Base-by-base conservation (phyloP, 345 rosid genomes). In the Corchorus olitorius region DNA sequence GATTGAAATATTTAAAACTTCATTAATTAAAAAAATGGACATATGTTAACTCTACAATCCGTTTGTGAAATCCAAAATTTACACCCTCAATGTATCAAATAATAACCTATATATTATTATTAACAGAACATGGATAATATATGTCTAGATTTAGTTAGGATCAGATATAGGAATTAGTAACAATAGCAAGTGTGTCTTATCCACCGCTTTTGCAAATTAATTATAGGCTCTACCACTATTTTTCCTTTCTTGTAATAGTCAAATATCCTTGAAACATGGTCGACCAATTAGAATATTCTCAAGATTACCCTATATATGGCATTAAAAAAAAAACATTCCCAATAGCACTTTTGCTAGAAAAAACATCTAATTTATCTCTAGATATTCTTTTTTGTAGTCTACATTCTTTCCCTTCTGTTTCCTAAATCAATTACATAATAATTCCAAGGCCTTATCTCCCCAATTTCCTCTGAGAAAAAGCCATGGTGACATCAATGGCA, bases 211-310 rank as follows among this genome's bases (percentile, higher is more conserved):
- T 39, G 65, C 27, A 27, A 71, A 20, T 48, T 52, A 8, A 16
- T 27, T 27, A 62, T 9, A 45, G 60, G 54, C 34, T 27, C 27
- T 10, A 17, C 68, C 54, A 14, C 34, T 22, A 27, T 74, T 64
- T 27, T 34, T 16, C 14, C 41, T 15, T 69, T 69, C 59, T 43
- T 2, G 2, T 69, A 33, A 72, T 78, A 19, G 73, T 64, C 49
- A 73, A 65, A 65, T 64, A 45, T 63, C 81, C 84, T 78, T 70
- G 70, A 78, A 78, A 63, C 58, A 60, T 56, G 84, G 76, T 65
- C 35, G 48, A 43, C 77, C 79, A 49, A 11, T 73, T 58, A 70
- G 61, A 53, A 9, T 17, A 8, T 61, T n/a, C 13, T 16, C 46
- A 17, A 27, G 19, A 34, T 49, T 60, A 14, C 13, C 27, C 69